Evolutionary conservation across 306 rosid species (phyloP).

Genomic region (Castanea crenata): DNA sequence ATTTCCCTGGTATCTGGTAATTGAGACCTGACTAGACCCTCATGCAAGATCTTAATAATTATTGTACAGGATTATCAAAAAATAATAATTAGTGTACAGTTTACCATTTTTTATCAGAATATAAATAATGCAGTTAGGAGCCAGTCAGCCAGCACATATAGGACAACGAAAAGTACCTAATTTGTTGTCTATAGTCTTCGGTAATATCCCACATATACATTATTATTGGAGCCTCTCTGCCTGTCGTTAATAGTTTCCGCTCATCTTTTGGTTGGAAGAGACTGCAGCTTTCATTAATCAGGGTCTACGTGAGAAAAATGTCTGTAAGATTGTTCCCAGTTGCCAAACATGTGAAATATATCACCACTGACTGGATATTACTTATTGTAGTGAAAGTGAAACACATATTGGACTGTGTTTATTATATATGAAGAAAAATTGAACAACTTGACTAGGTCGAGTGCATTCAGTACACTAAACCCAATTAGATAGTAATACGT

Average conservation of each 20-base stretch:
- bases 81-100: neutral
- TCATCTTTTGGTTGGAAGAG: neutral
- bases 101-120: neutral
- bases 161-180: neutral
- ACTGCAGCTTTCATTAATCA: too few species aligned
- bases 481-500: accelerated
- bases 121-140: neutral
- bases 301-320: too few species aligned
- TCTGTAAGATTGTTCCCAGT: too few species aligned
- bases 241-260: neutral
- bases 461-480: accelerated
- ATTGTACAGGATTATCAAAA: neutral
- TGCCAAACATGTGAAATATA: too few species aligned
- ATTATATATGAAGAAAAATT: too few species aligned
- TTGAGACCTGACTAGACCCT: neutral
- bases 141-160: neutral
- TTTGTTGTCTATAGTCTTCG: neutral
- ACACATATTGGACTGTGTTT: too few species aligned
- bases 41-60: neutral
- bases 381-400: too few species aligned
- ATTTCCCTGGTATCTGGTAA: neutral
- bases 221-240: neutral
- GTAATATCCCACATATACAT: neutral
- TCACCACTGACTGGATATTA: too few species aligned
- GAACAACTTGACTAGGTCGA: accelerated